A percentile compares a stretch with the other conserved stretches of the same genome.
These are phyloP conservation scores for Ophiostoma montium DNA, from an alignment of 2,329 filamentous ascomycete genomes.

Conservation along the genomic window DNA sequence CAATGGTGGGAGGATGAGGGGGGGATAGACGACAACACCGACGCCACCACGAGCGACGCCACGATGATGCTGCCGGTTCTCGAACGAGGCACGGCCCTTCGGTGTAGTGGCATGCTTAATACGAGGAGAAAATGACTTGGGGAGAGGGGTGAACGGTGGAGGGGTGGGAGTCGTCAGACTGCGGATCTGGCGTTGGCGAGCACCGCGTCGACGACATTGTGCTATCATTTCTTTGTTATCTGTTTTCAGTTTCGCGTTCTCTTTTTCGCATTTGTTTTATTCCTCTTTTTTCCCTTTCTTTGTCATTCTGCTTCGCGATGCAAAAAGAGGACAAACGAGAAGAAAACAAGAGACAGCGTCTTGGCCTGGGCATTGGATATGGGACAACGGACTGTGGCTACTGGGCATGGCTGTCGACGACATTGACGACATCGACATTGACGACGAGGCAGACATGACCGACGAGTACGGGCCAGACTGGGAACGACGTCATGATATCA, in stretches of 20 bases:
- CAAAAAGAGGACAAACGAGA: background rate
- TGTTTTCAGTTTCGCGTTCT: background rate
- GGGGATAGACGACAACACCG: background rate
- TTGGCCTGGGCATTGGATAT: slow-evolving; percentile 3
- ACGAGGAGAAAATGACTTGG: background rate
- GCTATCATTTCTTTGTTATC: slow-evolving; percentile 1
- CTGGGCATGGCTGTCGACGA: background rate
- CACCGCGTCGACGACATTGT: background rate
- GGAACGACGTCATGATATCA: too few relatives aligned
- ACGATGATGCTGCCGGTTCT: background rate
- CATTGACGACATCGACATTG: background rate
- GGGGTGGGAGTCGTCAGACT: background rate
- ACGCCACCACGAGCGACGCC: background rate
- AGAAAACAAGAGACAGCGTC: slow-evolving; percentile 4
- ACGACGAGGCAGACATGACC: background rate
- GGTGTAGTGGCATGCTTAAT: slow-evolving; percentile 6
- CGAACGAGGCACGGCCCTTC: background rate
- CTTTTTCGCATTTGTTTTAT: background rate
- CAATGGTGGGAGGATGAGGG: background rate
- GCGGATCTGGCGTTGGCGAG: background rate
- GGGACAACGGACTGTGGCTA: background rate
- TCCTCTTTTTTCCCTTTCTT: background rate
- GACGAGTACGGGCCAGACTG: too few relatives aligned
- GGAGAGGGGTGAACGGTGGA: background rate
- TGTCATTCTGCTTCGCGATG: background rate